Evolutionary conservation across 1,284 basidiomycete species (phyloP), one percentile per base, ranked within the genome.

Genomic region (Papiliotrema terrestris): DNA sequence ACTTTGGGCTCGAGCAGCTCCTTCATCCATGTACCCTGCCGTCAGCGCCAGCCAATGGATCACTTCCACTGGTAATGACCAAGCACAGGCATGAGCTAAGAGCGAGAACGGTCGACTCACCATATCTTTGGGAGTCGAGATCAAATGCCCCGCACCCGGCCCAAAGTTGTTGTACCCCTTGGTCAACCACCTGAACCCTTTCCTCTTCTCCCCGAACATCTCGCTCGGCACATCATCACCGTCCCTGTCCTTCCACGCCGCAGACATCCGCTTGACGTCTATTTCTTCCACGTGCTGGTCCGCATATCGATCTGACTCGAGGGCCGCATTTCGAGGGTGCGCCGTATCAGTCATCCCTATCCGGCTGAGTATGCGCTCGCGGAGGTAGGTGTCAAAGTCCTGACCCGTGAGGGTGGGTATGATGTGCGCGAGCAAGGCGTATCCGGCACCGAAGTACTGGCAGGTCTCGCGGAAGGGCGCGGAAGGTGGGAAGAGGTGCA

Each of bases 361-460:
- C 3, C 67, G 68, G 35, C 58, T 55, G 37, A 72, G 61, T 45
- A 77, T 63, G 36, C 69, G 58, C 2, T 49, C 20, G 14, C 63
- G 49, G 20, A 69, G 59, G 47, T 57, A 74, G 3, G 60, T 55
- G 9, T 53, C 49, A 32, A 68, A 65, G 1, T 65, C 29, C 3
- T 52, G 43, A 14, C 62, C 63, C 6, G 66, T 64, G 32, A 72
- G 52, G 9, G 44, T 48, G 20, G 60, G 47, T 8, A 73, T 58
- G 22, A 75, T 51, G 26, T 60, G 45, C 8, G 60, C 56, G 1
- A 69, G 53, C 2, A 60, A 52, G 11, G 57, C 35, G 53, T 67
- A 73, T 51, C 63, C 61, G 22, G 57, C 29, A 49, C 73, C 73
- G 51, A 62, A 61, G 65, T 75, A 75, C 54, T 73, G 70, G 45